phyloP scores from a whole-genome alignment of 1,139 yeast species.

The Taiozyma sp. region DNA sequence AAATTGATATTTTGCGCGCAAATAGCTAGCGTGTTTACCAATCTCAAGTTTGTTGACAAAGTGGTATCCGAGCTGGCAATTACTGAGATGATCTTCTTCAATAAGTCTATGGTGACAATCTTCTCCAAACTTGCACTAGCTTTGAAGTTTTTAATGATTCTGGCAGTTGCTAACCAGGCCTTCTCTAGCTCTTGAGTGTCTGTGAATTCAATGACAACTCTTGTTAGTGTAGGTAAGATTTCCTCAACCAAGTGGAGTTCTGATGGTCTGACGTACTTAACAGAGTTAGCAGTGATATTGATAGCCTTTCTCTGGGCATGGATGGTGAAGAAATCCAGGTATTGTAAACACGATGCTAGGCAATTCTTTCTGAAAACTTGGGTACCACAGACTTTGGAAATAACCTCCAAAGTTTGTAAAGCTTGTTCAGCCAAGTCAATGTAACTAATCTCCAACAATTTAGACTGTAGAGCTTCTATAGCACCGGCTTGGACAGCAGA shows the following conservation, averaged over 20 bases:
- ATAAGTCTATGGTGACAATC: conserved; percentile 33
- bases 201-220: conserved; percentile 50
- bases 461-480: conserved; percentile 59
- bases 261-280: conserved; percentile 27
- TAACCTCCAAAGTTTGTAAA: conserved; percentile 66
- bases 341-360: conserved; percentile 60
- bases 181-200: conserved; percentile 65
- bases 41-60: conserved; percentile 26
- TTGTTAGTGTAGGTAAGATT: conserved; percentile 56
- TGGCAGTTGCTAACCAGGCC: conserved; percentile 62
- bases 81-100: conserved; percentile 27
- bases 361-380: conserved; percentile 56
- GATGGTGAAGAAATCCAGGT: conserved; percentile 80
- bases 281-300: conserved; percentile 71
- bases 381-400: conserved; percentile 50
- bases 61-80: conserved; percentile 20
- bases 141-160: conserved; percentile 51
- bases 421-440: conserved; percentile 95
- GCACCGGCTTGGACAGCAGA: conserved; percentile 64
- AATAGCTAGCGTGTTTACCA: conserved; percentile 39
- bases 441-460: conserved; percentile 68
- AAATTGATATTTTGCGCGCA: conserved; percentile 26
- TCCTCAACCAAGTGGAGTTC: conserved; percentile 34
- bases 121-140: conserved; percentile 41
- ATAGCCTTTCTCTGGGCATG: conserved; percentile 88